Percentiles rank a stretch among this genome's conserved stretches.
Conservation (phyloP, 352 stramenopile species). For the Pythium folliculosum region DNA sequence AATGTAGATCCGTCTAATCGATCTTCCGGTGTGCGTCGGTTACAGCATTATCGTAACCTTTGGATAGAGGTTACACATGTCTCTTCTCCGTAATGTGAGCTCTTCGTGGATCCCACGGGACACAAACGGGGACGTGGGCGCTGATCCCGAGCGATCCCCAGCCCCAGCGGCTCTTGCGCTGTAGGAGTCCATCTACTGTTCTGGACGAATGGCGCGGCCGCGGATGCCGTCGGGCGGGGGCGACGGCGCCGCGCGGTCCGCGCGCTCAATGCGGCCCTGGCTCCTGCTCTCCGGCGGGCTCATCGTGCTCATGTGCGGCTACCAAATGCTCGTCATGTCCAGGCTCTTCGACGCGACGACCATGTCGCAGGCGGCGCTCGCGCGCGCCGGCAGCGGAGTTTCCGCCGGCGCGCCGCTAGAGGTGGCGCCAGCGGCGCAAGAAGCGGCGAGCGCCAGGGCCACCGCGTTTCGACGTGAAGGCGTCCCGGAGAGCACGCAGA, state of each 20-base stretch:
- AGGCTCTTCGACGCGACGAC: conserved; percentile 20
- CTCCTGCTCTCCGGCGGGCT: conserved; percentile 16
- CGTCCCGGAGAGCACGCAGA: background rate
- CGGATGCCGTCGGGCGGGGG: background rate
- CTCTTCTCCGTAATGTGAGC: background rate
- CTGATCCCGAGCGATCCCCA: background rate
- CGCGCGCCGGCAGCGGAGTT: background rate
- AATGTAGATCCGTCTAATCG: no score
- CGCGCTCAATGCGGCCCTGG: background rate
- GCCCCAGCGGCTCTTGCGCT: no score
- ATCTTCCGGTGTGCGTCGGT: background rate
- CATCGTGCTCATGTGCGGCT: conserved; percentile 20
- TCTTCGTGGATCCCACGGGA: background rate
- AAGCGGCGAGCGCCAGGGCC: background rate
- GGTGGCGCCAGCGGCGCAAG: background rate
- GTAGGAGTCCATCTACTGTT: no score
- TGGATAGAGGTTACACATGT: background rate
- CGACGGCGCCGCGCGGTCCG: no score
- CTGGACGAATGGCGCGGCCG: conserved; percentile 15
- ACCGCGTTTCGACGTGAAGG: conserved; percentile 7
- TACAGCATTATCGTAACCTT: background rate
- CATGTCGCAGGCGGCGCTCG: conserved; percentile 9
- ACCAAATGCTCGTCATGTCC: conserved; percentile 24
- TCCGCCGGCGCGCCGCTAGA: background rate
- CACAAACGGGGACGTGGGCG: background rate